Evolutionary conservation across 2,329 filamentous ascomycete species (phyloP), one percentile per base, ranked within the genome.

Genomic region (Emergomyces orientalis): DNA sequence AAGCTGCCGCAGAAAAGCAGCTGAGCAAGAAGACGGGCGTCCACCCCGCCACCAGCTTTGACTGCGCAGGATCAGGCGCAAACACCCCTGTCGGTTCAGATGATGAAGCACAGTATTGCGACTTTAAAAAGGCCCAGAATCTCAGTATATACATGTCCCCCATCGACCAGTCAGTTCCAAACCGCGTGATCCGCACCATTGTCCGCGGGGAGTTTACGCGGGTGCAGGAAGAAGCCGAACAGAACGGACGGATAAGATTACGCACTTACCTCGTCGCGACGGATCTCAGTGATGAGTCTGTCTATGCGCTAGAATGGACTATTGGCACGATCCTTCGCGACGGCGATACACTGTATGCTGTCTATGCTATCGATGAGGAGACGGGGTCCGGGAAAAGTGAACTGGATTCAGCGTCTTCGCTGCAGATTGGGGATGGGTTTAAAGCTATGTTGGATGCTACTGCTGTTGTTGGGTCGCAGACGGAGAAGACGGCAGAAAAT

Each of bases 181-280:
- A 93, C 72, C 87, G 94, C 45, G 89, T 90, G 11, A 88, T 97
- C 32, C 88, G 91, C 25, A 94, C 95, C 65, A 89, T 97, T 64
- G 88, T 96, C 67, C 88, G 94, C 17, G 94, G 94, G 47, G 90
- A 97, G 68, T 97, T 90, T 72, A 78, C 79, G 59, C 84, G 86
- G 68, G 87, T 96, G 67, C 86, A 89, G 52, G 83, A 88, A 67
- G 86, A 92, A 70, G 89, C 89, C 0, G 87, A 92, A 63, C 88
- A 90, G 14, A 43, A 43, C 22, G 90, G 91, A 60, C 82, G 90
- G 59, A 86, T 89, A 59, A 85, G 89, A 61, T 84, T 93, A 65
- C 85, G 94, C 61, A 95, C 94, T 70, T 99, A 97, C 72, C 79
- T 99, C 19, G 91, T 97, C n/a, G 93, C 94, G 2, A 97, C 91